A percentile compares a stretch with the other conserved stretches of the same genome.
These are phyloP conservation scores for Cercospora sp. DNA, from an alignment of 2,329 filamentous ascomycete genomes.

Conservation along the genomic window DNA sequence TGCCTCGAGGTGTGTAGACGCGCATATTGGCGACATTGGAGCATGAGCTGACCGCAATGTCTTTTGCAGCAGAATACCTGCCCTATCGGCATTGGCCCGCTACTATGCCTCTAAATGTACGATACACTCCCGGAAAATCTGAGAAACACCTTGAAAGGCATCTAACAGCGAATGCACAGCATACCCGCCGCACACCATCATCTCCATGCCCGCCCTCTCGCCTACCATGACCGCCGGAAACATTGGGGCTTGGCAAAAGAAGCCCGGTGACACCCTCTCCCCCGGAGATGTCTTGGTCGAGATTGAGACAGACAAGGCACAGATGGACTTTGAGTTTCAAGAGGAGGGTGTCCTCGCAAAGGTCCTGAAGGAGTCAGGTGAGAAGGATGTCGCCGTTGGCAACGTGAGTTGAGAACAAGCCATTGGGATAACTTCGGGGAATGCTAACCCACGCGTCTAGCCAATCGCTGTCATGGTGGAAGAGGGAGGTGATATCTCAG, in stretches of 20 bases:
- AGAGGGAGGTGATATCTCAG: slow-evolving; percentile 80
- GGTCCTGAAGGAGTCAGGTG: slow-evolving; percentile 86
- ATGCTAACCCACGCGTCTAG: slow-evolving; percentile 50
- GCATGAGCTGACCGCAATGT: slow-evolving; percentile 17
- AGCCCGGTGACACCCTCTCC: slow-evolving; percentile 79
- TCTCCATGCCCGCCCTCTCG: slow-evolving; percentile 97
- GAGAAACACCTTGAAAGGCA: slow-evolving; percentile 1
- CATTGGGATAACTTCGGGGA: background rate
- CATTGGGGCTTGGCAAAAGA: slow-evolving; percentile 98
- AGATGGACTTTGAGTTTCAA: slow-evolving; percentile 99
- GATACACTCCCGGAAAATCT: slow-evolving; percentile 29
- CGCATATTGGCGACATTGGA: background rate
- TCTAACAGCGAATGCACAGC: slow-evolving; percentile 59
- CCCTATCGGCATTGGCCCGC: slow-evolving; percentile 61
- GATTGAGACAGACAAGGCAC: slow-evolving; percentile 99
- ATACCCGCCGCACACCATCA: slow-evolving; percentile 89
- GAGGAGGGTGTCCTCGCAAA: slow-evolving; percentile 96
- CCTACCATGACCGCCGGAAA: slow-evolving; percentile 97
- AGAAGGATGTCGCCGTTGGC: slow-evolving; percentile 91
- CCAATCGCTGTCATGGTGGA: slow-evolving; percentile 95
- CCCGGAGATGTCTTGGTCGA: slow-evolving; percentile 81
- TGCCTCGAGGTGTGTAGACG: slow-evolving; percentile 39
- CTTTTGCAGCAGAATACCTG: slow-evolving; percentile 48
- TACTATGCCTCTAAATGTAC: slow-evolving; percentile 70
- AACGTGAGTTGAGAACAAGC: slow-evolving; percentile 65